Evolutionary conservation across 768 basidiomycete genomes (phyloP), one percentile per base, ranked within the genome.

Genomic region (Termitomyces sp.): DNA sequence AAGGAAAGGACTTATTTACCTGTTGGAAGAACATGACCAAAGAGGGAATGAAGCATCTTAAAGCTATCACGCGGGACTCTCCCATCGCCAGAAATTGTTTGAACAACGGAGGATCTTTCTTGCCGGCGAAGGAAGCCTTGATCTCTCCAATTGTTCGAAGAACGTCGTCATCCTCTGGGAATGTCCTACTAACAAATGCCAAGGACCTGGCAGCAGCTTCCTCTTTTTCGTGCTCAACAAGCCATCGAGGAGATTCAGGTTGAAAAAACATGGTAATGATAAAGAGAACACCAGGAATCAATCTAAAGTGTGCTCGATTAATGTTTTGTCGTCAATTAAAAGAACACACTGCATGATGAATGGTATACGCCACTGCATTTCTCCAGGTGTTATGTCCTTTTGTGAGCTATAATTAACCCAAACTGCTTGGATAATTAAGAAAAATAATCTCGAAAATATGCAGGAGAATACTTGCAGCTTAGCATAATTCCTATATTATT

Each of bases 241-340:
- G 68, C 79, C 79, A 83, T n/a, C 82, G 73, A 13, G 83, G 83
- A 0, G 82, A 83, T 62, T 84, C 83, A 6, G 81, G 79, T 58
- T 82, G 79, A 54, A 75, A 76, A 7, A 75, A 48, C 77, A 84
- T 81, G 6, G 71, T 66, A 37, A 76, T 57, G 8, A 79, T 63
- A 62, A 86, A 79, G 0, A 85, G 60, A 18, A 81, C 65, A 2
- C 82, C 81, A 4, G 82, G 84, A 42, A 86, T 61, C 54, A 84
- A 64, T 57, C 73, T 73, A 54, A 18, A 41, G 30, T 11, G 30
- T 36, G 11, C 27, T 57, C 5, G 33, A 3, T 46, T 46, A n/a
- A 20, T 20, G 2, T 16, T 27, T 44, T 22, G n/a, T 34, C 20
- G 11, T 33, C 22, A n/a, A 54, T 27, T 57, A 31, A 13, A 45